A percentile compares a stretch with the other conserved stretches of the same genome.
Conservation (phyloP, 768 basidiomycete genomes). For the Dioszegia crocea region DNA sequence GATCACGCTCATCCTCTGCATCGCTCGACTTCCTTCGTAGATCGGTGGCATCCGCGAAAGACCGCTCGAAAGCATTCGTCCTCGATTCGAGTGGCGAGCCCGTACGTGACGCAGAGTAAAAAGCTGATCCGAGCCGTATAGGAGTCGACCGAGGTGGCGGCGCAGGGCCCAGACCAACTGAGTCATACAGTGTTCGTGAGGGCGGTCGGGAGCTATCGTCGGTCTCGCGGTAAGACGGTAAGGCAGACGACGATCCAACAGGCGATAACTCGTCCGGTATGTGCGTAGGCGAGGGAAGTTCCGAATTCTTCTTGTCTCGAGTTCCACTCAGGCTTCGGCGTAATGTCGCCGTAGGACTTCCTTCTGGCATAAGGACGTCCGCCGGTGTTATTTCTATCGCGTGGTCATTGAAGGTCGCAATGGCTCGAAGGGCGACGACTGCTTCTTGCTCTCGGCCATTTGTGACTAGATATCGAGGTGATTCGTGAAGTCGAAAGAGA, state of each 20-base stretch:
- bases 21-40: not conserved
- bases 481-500: conserved; percentile 90
- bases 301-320: conserved; percentile 19
- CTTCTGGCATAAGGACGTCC: conserved; percentile 56
- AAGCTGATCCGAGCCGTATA: conserved; percentile 35
- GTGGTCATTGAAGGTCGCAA: conserved; percentile 80
- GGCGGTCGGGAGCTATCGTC: not conserved
- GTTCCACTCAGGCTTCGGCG: not conserved
- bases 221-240: not conserved
- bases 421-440: conserved; percentile 72
- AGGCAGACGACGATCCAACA: not conserved
- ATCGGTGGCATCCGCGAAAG: conserved; percentile 18
- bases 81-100: conserved; percentile 10
- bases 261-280: not conserved
- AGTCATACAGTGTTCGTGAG: conserved; percentile 16
- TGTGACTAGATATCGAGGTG: conserved; percentile 86
- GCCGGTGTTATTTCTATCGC: conserved; percentile 62
- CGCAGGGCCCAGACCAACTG: conserved; percentile 23
- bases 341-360: not conserved
- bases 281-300: conserved; percentile 13
- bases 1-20: conserved; percentile 11
- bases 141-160: conserved; percentile 14
- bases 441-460: conserved; percentile 81
- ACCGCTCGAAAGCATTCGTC: conserved; percentile 28
- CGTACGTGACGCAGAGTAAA: conserved; percentile 21